Percentiles rank a stretch among this genome's conserved stretches.
phyloP scores from a whole-genome alignment of 2,329 filamentous ascomycete genomes.

The Chaetomiaceae sp. region DNA sequence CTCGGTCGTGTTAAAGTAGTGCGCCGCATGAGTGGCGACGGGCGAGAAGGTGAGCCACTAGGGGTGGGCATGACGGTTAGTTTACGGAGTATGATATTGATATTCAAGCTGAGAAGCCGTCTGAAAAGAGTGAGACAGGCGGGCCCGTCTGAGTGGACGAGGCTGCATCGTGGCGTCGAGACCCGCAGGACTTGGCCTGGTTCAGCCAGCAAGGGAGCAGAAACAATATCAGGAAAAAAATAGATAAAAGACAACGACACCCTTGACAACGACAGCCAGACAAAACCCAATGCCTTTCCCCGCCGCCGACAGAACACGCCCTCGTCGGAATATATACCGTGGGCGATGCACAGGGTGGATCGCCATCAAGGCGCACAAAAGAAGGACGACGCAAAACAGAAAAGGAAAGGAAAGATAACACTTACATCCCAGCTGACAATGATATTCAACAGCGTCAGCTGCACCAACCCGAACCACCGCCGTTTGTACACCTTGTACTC shows the following conservation, averaged over 20 bases:
- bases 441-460: conserved; percentile 84
- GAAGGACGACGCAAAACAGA: neutral
- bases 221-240: too few species aligned
- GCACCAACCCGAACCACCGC: conserved; percentile 80
- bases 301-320: too few species aligned
- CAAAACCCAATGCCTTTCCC: too few species aligned
- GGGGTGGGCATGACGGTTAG: conserved; percentile 11
- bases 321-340: too few species aligned
- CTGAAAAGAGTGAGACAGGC: too few species aligned
- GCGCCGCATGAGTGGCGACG: conserved; percentile 66
- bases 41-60: conserved; percentile 92
- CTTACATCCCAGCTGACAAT: conserved; percentile 93
- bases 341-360: too few species aligned
- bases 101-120: too few species aligned
- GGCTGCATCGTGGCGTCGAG: neutral
- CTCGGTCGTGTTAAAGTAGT: conserved; percentile 71
- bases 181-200: too few species aligned
- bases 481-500: conserved; percentile 61
- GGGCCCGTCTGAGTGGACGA: too few species aligned
- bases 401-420: conserved; percentile 25
- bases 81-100: neutral
- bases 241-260: too few species aligned
- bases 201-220: too few species aligned
- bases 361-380: neutral
- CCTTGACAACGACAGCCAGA: too few species aligned